Base-by-base conservation (phyloP, 2,329 filamentous ascomycete genomes). In the Verticillium klebahnii region DNA sequence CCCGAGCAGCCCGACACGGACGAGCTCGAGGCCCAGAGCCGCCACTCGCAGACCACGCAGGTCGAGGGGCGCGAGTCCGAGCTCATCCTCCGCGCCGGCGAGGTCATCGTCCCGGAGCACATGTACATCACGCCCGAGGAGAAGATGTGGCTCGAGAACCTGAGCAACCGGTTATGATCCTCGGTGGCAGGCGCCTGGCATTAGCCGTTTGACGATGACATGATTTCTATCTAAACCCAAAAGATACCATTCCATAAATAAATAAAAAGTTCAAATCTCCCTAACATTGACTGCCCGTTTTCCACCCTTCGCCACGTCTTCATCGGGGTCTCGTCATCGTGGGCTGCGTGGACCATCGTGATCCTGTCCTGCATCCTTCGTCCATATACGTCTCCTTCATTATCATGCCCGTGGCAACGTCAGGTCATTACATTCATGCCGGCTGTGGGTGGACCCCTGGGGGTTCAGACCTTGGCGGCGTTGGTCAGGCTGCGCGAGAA, bases 61-160 rank as follows among this genome's bases (percentile, higher is more conserved):
- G 40, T 50, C 45, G 45, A n/a, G n/a, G 45, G 45, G 63, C 65
- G 67, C 8, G 59, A 64, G 3, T 59, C 61, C 5, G 70, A 76
- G 52, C 69, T 78, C 32, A 74, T 78, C 1, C 73, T 78, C 57
- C 71, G 69, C 50, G 68, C 70, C 0, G 75, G 76, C 2, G 65
- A 68, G 25, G 67, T 78, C 1, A 62, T 74, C 9, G 61, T 78
- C 9, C 76, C 76, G 1, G 66, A 71, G 7, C 67, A 74, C 60
- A 66, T 78, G 63, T 74, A 69, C 52, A 68, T 78, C 23, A 74
- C 71, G 60, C 75, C 73, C 17, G 75, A 78, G 23, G 76, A 78
- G 66, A 60, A 69, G 23, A 68, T 73, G 58, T 59, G 75, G 12
- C 61, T 78, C 36, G 74, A 78, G 64, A 70, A 70, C 23, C 67